Conservation (phyloP, 2,329 filamentous ascomycete species). For the Leptographium flavum region DNA sequence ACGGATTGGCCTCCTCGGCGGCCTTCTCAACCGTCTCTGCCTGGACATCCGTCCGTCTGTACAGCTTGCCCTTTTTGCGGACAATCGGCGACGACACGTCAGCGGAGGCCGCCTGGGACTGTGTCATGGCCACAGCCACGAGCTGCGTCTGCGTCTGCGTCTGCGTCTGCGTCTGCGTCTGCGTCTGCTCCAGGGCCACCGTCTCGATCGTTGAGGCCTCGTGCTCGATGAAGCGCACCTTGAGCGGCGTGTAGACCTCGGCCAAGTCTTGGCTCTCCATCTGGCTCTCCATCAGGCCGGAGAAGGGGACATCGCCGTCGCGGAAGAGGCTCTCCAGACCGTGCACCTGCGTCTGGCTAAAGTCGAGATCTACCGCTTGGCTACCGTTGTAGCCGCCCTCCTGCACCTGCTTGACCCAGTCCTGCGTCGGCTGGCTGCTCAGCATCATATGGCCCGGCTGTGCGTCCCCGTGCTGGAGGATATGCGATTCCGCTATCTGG, state of each 20-base stretch:
- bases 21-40: slow-evolving; percentile 19
- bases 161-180: background rate
- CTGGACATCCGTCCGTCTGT: slow-evolving; percentile 25
- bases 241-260: slow-evolving; percentile 56
- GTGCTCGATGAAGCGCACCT: slow-evolving; percentile 47
- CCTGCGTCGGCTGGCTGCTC: slow-evolving; percentile 27
- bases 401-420: slow-evolving; percentile 14
- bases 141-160: background rate
- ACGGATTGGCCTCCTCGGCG: slow-evolving; percentile 7
- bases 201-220: slow-evolving; percentile 61
- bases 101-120: slow-evolving; percentile 12
- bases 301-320: slow-evolving; percentile 37
- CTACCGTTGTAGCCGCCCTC: slow-evolving; percentile 17
- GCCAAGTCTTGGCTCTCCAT: slow-evolving; percentile 54
- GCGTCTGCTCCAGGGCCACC: slow-evolving; percentile 30
- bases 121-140: background rate
- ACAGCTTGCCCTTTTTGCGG: slow-evolving; percentile 43
- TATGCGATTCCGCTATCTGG: slow-evolving; percentile 38
- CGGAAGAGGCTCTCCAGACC: slow-evolving; percentile 42
- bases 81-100: slow-evolving; percentile 23
- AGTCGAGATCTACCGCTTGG: slow-evolving; percentile 37
- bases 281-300: slow-evolving; percentile 32
- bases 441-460: no score
- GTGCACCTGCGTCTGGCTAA: slow-evolving; percentile 46
- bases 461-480: slow-evolving; percentile 34